phyloP scores from a whole-genome alignment of 768 basidiomycete genomes.

The Xerocomus potaroensis region DNA sequence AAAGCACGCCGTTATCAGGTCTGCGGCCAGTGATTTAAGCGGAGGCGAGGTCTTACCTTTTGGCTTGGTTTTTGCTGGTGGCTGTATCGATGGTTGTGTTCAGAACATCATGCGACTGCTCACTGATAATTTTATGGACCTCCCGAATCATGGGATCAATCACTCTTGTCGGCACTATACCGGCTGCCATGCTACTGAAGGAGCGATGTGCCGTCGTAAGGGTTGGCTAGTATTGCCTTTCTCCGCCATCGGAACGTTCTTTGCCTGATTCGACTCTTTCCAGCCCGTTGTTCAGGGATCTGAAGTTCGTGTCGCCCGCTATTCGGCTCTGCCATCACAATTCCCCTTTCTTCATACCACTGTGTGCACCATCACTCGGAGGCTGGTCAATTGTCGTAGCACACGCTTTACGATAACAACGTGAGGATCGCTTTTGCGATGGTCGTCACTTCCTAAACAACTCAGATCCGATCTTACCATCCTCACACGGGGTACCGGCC shows the following conservation, averaged over 20 bases:
- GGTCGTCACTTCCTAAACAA: constrained; percentile 31
- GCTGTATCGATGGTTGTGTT: constrained; percentile 31
- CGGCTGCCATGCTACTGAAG: constrained; percentile 26
- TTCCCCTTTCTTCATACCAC: constrained; percentile 35
- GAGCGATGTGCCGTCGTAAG: constrained; percentile 20
- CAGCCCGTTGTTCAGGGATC: constrained; percentile 30
- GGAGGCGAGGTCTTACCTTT: constrained; percentile 32
- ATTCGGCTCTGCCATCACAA: constrained; percentile 31
- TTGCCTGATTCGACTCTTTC: not conserved
- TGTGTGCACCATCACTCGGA: constrained; percentile 31
- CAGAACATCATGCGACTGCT: constrained; percentile 29
- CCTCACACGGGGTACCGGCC: constrained; percentile 21
- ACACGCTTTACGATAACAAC: constrained; percentile 27
- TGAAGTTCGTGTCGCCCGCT: constrained; percentile 25
- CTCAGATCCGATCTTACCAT: not conserved
- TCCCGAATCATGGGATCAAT: constrained; percentile 30
- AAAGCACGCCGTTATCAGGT: constrained; percentile 8
- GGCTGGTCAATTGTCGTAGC: constrained; percentile 31
- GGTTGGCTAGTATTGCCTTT: constrained; percentile 20
- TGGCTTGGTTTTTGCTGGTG: constrained; percentile 31
- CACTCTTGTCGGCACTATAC: constrained; percentile 24
- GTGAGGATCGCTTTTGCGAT: constrained; percentile 32
- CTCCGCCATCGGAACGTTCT: not conserved
- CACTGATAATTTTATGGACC: constrained; percentile 27
- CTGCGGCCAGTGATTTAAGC: constrained; percentile 34